Percentiles rank a stretch among this genome's conserved stretches.
These are phyloP conservation scores for Chlamydomonas sp. DNA, from an alignment of 139 green algal genomes.

Conservation along the genomic window DNA sequence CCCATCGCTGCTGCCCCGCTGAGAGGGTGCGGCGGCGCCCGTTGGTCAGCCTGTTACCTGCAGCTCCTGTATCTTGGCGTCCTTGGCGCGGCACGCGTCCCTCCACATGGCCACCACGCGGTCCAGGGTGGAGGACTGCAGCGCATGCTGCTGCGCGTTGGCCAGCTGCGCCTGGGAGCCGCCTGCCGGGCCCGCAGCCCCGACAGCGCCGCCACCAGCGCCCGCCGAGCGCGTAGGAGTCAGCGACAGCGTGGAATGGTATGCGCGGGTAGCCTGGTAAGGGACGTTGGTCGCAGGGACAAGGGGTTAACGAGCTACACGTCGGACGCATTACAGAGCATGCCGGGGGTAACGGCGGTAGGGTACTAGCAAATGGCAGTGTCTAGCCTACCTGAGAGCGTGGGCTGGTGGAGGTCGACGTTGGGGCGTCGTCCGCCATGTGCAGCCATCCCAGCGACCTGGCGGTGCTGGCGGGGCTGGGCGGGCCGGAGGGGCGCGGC, in stretches of 20 bases:
- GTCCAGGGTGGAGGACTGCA: conserved; percentile 26
- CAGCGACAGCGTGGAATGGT: conserved; percentile 13
- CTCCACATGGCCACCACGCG: conserved; percentile 30
- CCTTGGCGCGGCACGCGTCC: conserved; percentile 36
- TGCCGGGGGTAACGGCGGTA: no score
- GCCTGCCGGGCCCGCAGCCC: not conserved
- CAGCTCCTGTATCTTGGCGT: conserved; percentile 26
- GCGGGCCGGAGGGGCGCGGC: not conserved
- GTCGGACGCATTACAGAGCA: no score
- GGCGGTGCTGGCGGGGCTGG: not conserved
- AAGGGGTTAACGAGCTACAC: not conserved
- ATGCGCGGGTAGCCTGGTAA: conserved; percentile 15
- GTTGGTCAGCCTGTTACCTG: not conserved
- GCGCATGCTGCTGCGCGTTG: conserved; percentile 3
- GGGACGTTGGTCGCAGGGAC: no score
- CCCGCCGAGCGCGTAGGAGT: not conserved
- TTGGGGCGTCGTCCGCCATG: not conserved
- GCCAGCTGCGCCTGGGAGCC: conserved; percentile 1
- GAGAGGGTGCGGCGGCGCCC: no score
- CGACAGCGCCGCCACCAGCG: not conserved
- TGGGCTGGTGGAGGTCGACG: conserved; percentile 10
- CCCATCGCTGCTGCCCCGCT: no score
- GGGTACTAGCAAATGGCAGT: not conserved
- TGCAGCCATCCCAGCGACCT: not conserved
- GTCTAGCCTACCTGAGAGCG: conserved; percentile 1